Percentiles rank a stretch among this genome's conserved stretches.
Conservation (phyloP, 495 filamentous ascomycete species). For the Neurospora sp. region DNA sequence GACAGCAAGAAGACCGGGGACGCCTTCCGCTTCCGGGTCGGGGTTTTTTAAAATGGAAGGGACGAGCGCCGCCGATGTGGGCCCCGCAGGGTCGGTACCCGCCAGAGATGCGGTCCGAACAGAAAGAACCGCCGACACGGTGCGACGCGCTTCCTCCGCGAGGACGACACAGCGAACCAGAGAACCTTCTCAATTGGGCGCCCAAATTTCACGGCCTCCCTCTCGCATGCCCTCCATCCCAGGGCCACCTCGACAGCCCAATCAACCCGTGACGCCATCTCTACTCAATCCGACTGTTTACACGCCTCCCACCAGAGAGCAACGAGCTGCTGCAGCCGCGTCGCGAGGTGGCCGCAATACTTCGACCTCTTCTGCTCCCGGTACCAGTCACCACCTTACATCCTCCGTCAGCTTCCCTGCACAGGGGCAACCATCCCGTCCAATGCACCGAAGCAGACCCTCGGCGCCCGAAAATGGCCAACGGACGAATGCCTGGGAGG, state of each 20-base stretch:
- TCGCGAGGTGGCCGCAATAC: background rate
- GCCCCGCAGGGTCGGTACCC: background rate
- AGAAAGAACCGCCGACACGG: background rate
- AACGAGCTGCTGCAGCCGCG: slow-evolving; percentile 1
- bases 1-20: background rate
- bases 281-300: background rate
- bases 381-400: slow-evolving; percentile 5
- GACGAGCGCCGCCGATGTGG: background rate
- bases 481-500: slow-evolving; percentile 24
- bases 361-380: background rate
- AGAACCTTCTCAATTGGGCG: background rate
- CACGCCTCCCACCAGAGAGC: background rate
- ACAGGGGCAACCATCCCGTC: slow-evolving; percentile 15
- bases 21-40: background rate
- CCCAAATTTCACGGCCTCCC: background rate
- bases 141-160: background rate
- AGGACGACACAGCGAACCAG: background rate
- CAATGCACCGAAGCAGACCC: slow-evolving; percentile 21
- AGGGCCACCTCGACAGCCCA: background rate
- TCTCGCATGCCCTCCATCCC: background rate
- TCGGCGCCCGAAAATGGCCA: slow-evolving; percentile 18
- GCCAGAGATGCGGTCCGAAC: background rate
- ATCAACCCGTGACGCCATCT: background rate
- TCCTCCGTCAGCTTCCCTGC: slow-evolving; percentile 11
- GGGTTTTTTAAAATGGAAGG: background rate